These are phyloP conservation scores for Picocystis salinarum DNA, from an alignment of 139 green algal genomes.

Conservation along the genomic window DNA sequence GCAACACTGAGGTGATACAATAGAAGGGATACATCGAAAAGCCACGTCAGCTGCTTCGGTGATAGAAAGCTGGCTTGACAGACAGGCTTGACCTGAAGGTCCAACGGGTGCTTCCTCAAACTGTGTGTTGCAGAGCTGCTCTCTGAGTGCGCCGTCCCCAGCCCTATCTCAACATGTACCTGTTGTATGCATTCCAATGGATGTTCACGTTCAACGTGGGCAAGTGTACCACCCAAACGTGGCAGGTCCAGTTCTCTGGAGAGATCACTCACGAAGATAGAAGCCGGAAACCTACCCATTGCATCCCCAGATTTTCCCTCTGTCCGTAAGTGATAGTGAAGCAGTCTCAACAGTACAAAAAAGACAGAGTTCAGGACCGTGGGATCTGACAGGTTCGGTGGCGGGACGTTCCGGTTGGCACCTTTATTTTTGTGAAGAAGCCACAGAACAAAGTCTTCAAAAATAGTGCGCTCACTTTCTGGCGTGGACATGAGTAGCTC, in stretches of 20 bases:
- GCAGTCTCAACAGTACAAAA: slow-evolving; percentile 45
- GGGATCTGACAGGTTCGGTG: slow-evolving; percentile 50
- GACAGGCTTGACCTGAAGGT: background rate
- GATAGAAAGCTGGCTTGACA: background rate
- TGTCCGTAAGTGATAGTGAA: slow-evolving; percentile 19
- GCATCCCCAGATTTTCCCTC: background rate
- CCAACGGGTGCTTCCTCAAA: background rate
- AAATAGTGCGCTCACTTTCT: slow-evolving; percentile 1
- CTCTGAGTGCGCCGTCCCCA: background rate
- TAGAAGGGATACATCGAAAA: slow-evolving; percentile 39
- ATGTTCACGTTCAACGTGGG: slow-evolving; percentile 26
- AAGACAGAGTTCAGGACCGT: slow-evolving; percentile 48
- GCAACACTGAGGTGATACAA: slow-evolving; percentile 50
- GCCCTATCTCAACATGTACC: background rate
- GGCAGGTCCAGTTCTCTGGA: slow-evolving; percentile 16
- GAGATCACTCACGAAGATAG: slow-evolving; percentile 13
- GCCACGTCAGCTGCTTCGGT: slow-evolving; percentile 10
- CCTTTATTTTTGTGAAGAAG: slow-evolving; percentile 48
- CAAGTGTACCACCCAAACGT: slow-evolving; percentile 40
- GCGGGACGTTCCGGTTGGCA: slow-evolving; percentile 37
- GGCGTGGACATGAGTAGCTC: slow-evolving; percentile 5
- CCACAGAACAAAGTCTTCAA: slow-evolving; percentile 31
- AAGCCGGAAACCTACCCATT: slow-evolving; percentile 9
- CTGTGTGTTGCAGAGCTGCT: background rate
- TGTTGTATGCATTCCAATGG: background rate